These are phyloP conservation scores for Basipetospora sp. DNA, from an alignment of 2,329 filamentous ascomycete genomes.

Conservation along the genomic window DNA sequence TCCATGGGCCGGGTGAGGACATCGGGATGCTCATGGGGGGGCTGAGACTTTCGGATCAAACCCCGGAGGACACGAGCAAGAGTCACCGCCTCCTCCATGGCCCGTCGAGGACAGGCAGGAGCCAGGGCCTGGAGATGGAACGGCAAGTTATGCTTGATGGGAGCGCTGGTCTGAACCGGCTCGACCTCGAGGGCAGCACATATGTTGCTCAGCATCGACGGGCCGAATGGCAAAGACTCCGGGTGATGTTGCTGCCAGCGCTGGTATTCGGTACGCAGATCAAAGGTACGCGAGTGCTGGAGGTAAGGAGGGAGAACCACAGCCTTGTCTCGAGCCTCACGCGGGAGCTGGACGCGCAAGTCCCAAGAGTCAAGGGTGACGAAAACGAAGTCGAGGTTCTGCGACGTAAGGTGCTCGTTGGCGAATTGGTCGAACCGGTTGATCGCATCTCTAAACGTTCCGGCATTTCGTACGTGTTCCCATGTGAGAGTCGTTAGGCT, in stretches of 20 bases:
- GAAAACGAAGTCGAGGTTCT: slow-evolving; percentile 94
- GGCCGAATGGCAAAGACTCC: slow-evolving; percentile 90
- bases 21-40: slow-evolving; percentile 82
- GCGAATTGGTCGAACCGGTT: slow-evolving; percentile 89
- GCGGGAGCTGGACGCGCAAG: slow-evolving; percentile 88
- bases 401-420: slow-evolving; percentile 74
- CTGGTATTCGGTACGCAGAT: slow-evolving; percentile 93
- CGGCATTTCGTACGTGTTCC: slow-evolving; percentile 96
- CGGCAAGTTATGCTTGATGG: slow-evolving; percentile 95
- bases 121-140: slow-evolving; percentile 95
- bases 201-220: slow-evolving; percentile 90
- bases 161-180: slow-evolving; percentile 89
- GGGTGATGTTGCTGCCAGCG: slow-evolving; percentile 97
- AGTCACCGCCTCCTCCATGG: slow-evolving; percentile 95
- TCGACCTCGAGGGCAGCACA: slow-evolving; percentile 96
- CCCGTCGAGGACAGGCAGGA: slow-evolving; percentile 83
- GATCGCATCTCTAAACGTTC: slow-evolving; percentile 92
- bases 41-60: slow-evolving; percentile 90
- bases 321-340: slow-evolving; percentile 94
- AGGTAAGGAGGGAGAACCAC: slow-evolving; percentile 92
- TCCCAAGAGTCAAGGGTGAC: slow-evolving; percentile 98
- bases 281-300: slow-evolving; percentile 94
- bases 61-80: slow-evolving; percentile 83
- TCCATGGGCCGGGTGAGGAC: slow-evolving; percentile 93
- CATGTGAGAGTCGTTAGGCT: slow-evolving; percentile 95